Evolutionary conservation across 2,329 filamentous ascomycete genomes (phyloP).

Genomic region (Hirsutella thompsonii): DNA sequence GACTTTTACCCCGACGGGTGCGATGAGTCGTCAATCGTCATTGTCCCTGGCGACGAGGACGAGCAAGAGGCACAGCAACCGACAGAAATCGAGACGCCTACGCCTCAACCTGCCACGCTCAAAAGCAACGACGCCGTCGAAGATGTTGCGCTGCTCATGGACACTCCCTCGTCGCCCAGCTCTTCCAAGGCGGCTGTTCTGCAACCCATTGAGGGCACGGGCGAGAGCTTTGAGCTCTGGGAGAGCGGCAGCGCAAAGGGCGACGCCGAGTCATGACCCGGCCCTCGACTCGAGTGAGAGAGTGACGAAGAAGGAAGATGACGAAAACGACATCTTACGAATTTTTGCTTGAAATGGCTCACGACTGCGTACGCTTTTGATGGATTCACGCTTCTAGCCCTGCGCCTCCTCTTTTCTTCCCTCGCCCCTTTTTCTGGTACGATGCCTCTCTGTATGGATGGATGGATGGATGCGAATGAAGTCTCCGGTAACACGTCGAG

Average conservation of each 20-base stretch:
- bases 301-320: no score
- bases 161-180: slow-evolving; percentile 19
- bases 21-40: slow-evolving; percentile 46
- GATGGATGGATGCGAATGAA: no score
- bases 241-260: slow-evolving; percentile 55
- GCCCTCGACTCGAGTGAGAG: neutral
- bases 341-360: no score
- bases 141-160: slow-evolving; percentile 23
- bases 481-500: no score
- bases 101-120: neutral
- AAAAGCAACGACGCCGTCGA: slow-evolving; percentile 7
- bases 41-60: slow-evolving; percentile 48
- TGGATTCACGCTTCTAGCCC: no score
- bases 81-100: slow-evolving; percentile 15
- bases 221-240: slow-evolving; percentile 55
- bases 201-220: slow-evolving; percentile 43
- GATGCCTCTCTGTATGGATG: no score
- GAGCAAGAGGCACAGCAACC: slow-evolving; percentile 8
- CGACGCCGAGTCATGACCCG: slow-evolving; percentile 24
- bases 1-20: slow-evolving; percentile 58
- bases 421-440: no score
- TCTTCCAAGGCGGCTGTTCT: slow-evolving; percentile 33
- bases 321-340: no score
- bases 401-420: no score
- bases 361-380: no score